A percentile compares a stretch with the other conserved stretches of the same genome.
These are phyloP conservation scores for Phoma sp. DNA, from an alignment of 2,329 filamentous ascomycete species.

Conservation along the genomic window DNA sequence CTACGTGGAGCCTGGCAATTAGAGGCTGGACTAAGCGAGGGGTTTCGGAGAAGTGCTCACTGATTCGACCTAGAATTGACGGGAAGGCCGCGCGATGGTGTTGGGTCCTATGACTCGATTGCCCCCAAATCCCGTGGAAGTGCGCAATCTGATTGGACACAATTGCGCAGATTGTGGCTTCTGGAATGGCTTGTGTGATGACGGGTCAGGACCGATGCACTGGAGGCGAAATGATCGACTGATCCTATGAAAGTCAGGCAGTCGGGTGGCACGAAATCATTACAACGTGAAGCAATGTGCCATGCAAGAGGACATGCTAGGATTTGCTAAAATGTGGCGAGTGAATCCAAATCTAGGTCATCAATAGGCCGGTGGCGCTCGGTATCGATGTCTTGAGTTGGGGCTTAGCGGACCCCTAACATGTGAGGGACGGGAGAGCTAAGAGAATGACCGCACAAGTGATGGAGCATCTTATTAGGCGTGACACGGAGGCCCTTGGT, in stretches of 20 bases:
- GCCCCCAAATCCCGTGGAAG: conserved; percentile 32
- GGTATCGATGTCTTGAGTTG: conserved; percentile 34
- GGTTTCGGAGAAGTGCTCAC: conserved; percentile 28
- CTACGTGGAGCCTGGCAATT: conserved; percentile 31
- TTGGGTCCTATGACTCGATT: conserved; percentile 43
- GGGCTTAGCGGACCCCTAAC: conserved; percentile 38
- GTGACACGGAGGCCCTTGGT: conserved; percentile 4
- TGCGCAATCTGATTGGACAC: conserved; percentile 37
- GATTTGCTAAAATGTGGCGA: conserved; percentile 41
- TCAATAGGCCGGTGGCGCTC: conserved; percentile 41
- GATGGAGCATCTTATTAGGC: conserved; percentile 6
- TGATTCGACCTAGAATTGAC: conserved; percentile 28
- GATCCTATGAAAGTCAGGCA: conserved; percentile 13
- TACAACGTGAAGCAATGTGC: conserved; percentile 25
- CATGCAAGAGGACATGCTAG: conserved; percentile 30
- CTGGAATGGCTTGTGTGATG: conserved; percentile 37
- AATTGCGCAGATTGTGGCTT: conserved; percentile 35
- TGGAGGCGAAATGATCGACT: conserved; percentile 47
- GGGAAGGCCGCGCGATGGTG: conserved; percentile 42
- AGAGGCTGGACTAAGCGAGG: conserved; percentile 31
- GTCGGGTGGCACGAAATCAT: conserved; percentile 22
- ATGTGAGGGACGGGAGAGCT: conserved; percentile 9
- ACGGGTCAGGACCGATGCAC: conserved; percentile 37
- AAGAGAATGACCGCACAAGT: conserved; percentile 11
- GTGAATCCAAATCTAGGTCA: conserved; percentile 44